Conservation (phyloP, 225 moss, liverwort and hornwort species). For the Pseudoscleropodium purum region DNA sequence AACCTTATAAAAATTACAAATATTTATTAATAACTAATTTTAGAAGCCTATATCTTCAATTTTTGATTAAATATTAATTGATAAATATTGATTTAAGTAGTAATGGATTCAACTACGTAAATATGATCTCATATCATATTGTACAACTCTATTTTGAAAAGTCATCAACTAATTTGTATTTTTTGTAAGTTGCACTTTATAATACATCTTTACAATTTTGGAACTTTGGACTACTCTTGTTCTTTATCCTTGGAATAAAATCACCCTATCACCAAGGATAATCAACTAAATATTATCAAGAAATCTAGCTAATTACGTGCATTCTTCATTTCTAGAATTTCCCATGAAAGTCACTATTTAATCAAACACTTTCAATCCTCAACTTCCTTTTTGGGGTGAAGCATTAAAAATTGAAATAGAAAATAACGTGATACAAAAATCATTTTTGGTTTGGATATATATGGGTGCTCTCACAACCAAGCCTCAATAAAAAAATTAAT, state of each 20-base stretch:
- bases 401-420: background rate
- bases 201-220: background rate
- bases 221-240: background rate
- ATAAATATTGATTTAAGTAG: too few relatives aligned
- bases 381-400: background rate
- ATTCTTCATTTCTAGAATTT: background rate
- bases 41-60: too few relatives aligned
- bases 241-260: too few relatives aligned
- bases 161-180: background rate
- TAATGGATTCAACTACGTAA: background rate
- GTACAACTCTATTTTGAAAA: background rate
- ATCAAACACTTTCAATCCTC: background rate
- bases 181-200: background rate
- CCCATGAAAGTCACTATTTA: background rate
- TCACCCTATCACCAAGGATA: background rate
- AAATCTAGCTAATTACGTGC: rapidly evolving
- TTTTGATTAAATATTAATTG: background rate
- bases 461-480: rapidly evolving
- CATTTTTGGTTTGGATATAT: background rate
- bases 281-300: background rate
- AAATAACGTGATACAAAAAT: background rate
- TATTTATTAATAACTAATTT: background rate
- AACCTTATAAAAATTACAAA: background rate
- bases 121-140: background rate
- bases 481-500: background rate